Base-by-base conservation (phyloP, 305 asterid genomes). In the Rubia tinctorum region DNA sequence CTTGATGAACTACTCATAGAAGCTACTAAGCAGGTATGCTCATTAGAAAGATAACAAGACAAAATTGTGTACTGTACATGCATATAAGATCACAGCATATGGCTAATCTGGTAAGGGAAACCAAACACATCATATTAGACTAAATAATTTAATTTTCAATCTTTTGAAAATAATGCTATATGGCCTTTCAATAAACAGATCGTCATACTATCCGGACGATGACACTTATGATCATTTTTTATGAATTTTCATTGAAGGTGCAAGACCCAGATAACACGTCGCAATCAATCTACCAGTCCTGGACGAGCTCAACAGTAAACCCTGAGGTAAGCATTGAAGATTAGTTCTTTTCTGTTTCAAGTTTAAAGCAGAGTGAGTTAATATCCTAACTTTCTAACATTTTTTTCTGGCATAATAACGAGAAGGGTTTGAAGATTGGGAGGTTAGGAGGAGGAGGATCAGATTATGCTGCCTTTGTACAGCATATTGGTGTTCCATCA, bases 401-500 rank as follows among this genome's bases (percentile, higher is more conserved):
- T 13, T 27, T 22, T 17, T 56, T 39, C 20, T 34, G 66, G 44
- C 63, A 58, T 66, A 74, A 66, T 80, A 75, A 68, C 60, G 37
- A 63, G 60, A 62, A 75, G 43, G 72, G 75, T 58, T 30, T 71
- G 75, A 80, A 91, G 97, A 73, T 93, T 73, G 93, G 88, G 72
- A 86, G 98, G 76, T 83, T 91, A 51, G 96, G 96, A 76, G 97
- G 95, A 30, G 86, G 84, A 68, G 95, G 95, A 72, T 91, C 97
- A 22, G 97, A 93, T 81, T 88, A 85, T 72, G 74, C 91, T 45
- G 86, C 97, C 53, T 93, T 91, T 76, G 90, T 93, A 76, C 97
- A 93, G 78, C 95, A 91, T 82, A 79, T 91, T 61, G 98, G 97
- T 59, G 62, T 88, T 79, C 95, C 97, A 71, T 45, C 96, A 60